Base-by-base conservation (phyloP, 169 alveolate species). In the Plasmodium reichenowi region DNA sequence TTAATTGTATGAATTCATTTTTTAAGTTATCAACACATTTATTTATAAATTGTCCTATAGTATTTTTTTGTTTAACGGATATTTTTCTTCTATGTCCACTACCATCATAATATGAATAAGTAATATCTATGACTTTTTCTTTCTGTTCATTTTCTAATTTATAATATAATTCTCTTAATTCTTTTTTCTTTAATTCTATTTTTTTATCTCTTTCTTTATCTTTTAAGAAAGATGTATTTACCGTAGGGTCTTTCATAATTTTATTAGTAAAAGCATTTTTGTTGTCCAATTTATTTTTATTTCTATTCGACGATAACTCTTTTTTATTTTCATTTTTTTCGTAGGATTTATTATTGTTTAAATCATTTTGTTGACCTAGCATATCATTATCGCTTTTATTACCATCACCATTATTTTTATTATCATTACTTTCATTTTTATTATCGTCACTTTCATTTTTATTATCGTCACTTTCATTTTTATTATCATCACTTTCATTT, bases 41-140 rank as follows among this genome's bases (percentile, higher is more conserved):
- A 59, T 87, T 87, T 71, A 87, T 87, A 60, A 87, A 87, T 72
- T 87, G 92, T n/a, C 92, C 92, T 74, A 87, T 87, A 22, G 88
- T 87, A 17, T 72, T 87, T 87, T 87, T 74, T 67, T 71, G 88
- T 56, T 73, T 73, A 29, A 87, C 78, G 15, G 87, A 74, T 38
- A 87, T 87, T 64, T 73, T 87, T 71, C 88, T 87, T 68, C 88
- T 66, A 74, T 87, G 92, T 15, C 88, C 92, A 74, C 58, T 50
- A 50, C 92, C 92, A 60, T 87, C 92, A 47, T 74, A 87, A 50
- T 87, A 87, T 29, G 92, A 87, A 48, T 87, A 87, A 9, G 88
- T 74, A 58, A 87, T 71, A 52, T 87, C 92, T 17, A 87, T 87
- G 26, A 63, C 62, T 72, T 87, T 74, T 66, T 87, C 88, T 17